Percentiles rank a stretch among this genome's conserved stretches.
phyloP scores from a whole-genome alignment of 257 asterid genomes.

The Solanum gracilifrons region DNA sequence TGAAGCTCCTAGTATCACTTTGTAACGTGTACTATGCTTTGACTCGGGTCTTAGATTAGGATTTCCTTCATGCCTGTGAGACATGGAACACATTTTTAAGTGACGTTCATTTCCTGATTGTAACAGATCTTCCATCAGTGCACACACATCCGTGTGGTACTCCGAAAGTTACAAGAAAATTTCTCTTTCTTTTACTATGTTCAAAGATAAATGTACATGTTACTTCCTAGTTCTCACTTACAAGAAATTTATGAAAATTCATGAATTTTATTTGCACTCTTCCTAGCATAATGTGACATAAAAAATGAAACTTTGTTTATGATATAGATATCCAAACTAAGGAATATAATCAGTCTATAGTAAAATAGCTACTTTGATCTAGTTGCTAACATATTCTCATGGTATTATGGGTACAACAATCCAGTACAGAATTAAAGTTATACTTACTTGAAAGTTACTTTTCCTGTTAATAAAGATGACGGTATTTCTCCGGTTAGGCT shows the following conservation, averaged over 20 bases:
- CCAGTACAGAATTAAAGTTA: neutral
- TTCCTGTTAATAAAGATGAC: constrained; percentile 43
- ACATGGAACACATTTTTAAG: neutral
- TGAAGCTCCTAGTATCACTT: constrained; percentile 41
- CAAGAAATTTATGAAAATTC: neutral
- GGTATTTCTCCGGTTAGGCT: constrained; percentile 77
- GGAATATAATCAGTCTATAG: neutral
- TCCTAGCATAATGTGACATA: neutral
- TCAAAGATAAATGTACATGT: neutral
- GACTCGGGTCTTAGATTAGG: constrained; percentile 37
- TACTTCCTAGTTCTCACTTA: neutral
- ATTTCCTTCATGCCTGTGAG: constrained; percentile 68
- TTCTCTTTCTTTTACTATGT: neutral
- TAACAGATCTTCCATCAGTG: neutral
- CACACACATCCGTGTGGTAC: neutral
- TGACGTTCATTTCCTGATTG: neutral
- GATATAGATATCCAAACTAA: neutral
- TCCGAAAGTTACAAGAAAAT: neutral
- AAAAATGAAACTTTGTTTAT: neutral
- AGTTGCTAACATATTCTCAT: neutral
- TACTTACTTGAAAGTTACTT: constrained; percentile 60
- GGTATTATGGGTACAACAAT: neutral
- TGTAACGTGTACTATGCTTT: constrained; percentile 25
- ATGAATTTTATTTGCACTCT: neutral
- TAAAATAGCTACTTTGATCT: neutral